Evolutionary conservation across 768 basidiomycete species (phyloP).

Genomic region (Lactarius hatsudake): DNA sequence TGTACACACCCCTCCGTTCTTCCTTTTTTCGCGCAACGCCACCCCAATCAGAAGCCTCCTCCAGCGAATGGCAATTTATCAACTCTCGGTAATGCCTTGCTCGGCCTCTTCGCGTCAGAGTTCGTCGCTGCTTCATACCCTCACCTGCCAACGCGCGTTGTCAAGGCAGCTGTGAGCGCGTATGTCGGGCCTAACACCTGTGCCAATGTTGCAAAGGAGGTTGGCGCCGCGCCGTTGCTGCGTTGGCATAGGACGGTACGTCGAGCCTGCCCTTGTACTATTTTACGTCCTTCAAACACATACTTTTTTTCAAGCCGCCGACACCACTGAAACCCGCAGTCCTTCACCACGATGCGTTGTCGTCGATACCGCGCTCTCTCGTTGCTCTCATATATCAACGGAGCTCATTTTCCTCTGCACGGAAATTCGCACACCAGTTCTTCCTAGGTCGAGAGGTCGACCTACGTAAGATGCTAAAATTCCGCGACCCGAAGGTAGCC

Average conservation of each 20-base stretch:
- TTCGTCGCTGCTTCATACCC: conserved; percentile 79
- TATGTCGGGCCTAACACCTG: conserved; percentile 87
- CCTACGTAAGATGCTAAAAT: conserved; percentile 74
- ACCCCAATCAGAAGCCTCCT: conserved; percentile 52
- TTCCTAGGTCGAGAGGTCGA: conserved; percentile 88
- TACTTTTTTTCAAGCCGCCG: conserved; percentile 39
- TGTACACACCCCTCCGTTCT: conserved; percentile 79
- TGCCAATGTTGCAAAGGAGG: conserved; percentile 80
- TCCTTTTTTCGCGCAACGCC: conserved; percentile 51
- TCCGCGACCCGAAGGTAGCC: conserved; percentile 77
- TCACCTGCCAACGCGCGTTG: conserved; percentile 84
- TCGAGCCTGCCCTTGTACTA: conserved; percentile 22
- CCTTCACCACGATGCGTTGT: conserved; percentile 82
- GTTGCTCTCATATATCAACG: conserved; percentile 88
- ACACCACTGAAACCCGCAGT: conserved; percentile 49
- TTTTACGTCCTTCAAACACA: not conserved
- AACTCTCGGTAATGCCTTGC: conserved; percentile 77
- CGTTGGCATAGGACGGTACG: conserved; percentile 80
- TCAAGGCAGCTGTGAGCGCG: conserved; percentile 89
- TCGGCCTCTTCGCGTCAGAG: conserved; percentile 89
- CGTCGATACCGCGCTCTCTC: conserved; percentile 82
- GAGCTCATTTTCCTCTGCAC: conserved; percentile 80
- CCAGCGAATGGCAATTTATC: conserved; percentile 74
- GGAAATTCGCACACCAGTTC: conserved; percentile 83
- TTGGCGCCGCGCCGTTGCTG: conserved; percentile 73